Evolutionary conservation across 2,329 filamentous ascomycete species (phyloP).

Genomic region (Ceratocystis destructans): DNA sequence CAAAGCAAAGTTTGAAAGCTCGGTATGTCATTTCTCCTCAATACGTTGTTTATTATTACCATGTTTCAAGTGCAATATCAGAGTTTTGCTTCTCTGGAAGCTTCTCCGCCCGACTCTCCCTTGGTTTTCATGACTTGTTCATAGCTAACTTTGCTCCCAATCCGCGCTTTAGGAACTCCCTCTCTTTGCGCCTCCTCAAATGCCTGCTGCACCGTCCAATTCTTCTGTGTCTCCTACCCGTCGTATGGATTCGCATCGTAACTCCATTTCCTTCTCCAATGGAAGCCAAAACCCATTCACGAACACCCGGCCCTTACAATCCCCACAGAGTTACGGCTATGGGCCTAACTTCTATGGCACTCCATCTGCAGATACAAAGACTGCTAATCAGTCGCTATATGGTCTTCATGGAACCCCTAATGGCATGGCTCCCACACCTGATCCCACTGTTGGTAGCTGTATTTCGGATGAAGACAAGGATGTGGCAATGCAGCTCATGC

Average conservation of each 20-base stretch:
- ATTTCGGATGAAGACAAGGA: constrained; percentile 92
- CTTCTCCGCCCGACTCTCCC: neutral
- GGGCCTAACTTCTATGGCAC: constrained; percentile 31
- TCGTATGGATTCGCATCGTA: constrained; percentile 57
- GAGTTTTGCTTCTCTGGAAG: neutral
- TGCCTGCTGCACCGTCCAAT: constrained; percentile 87
- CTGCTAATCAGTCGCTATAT: constrained; percentile 38
- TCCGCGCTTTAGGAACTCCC: constrained; percentile 62
- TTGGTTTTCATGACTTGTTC: constrained; percentile 18
- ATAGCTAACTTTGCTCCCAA: constrained; percentile 24
- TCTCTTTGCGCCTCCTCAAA: constrained; percentile 84
- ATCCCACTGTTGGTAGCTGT: constrained; percentile 92
- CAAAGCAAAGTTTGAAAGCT: constrained; percentile 89
- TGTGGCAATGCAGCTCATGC: constrained; percentile 92
- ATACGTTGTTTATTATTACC: neutral
- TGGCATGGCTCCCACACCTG: constrained; percentile 72
- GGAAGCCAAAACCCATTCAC: constrained; percentile 67
- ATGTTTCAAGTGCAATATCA: neutral
- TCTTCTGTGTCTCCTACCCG: constrained; percentile 91
- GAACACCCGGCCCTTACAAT: constrained; percentile 64
- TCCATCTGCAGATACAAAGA: constrained; percentile 43
- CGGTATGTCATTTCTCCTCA: constrained; percentile 49
- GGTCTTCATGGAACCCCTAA: constrained; percentile 19
- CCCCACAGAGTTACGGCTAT: constrained; percentile 61
- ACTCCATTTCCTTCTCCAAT: constrained; percentile 61